Base-by-base conservation (phyloP, 371 early-diverging fungal genomes). In the Basidiobolus meristosporus region DNA sequence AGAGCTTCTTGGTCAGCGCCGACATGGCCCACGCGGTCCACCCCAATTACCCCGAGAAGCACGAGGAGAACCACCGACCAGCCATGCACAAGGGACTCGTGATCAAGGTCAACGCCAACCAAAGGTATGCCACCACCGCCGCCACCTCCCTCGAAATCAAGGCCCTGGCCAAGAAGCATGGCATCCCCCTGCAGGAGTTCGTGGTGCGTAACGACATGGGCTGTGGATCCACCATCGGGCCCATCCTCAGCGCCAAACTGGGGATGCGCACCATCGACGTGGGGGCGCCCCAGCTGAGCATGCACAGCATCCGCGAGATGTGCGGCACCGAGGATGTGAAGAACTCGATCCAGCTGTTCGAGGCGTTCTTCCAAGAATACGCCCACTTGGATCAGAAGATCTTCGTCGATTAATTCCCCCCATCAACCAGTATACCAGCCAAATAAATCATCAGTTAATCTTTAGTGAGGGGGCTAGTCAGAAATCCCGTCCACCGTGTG, bases 271-370 rank as follows among this genome's bases (percentile, higher is more conserved):
- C 97, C 9, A 26, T 26, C 26, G 92, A 97, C 62, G 77, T 93
- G 17, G 95, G 97, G 42, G 87, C 82, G 50, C 87, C 95, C 32
- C 90, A 92, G 57, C 52, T 91, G 33, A 78, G 79, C 53, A 97
- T 93, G 97, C 97, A 93, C 60, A 85, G 86, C 42, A 82, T 89
- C 60, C 86, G 95, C 41, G 95, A 97, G 59, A 77, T 72, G n/a
- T 77, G 81, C 47, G 97, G 95, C 7, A 67, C 76, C 7, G 79
- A 86, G 37, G 97, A 92, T 56, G 82, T 93, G 28, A 65, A 63
- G 4, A 58, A 77, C 54, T 77, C 89, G 19, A 80, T 90, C 44
- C 57, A 70, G 44, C 57, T 97, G 44, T 88, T 97, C 47, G 56
- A 66, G 58, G 54, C 57, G 29, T 67, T 71, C 54, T 71, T 67